These are phyloP conservation scores for Datura wrightii DNA, from an alignment of 257 asterid genomes.

Conservation along the genomic window DNA sequence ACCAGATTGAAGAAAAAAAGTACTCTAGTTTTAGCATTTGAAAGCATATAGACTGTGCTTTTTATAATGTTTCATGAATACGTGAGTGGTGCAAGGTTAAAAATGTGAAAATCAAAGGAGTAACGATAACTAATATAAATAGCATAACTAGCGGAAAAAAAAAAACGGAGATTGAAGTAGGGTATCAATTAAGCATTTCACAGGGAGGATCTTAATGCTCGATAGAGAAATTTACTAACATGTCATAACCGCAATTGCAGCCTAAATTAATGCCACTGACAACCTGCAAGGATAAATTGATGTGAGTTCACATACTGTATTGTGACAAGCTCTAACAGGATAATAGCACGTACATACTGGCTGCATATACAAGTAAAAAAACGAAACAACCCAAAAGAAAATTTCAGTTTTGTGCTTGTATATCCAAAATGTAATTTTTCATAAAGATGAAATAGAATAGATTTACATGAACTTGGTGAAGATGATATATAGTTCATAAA, in stretches of 20 bases:
- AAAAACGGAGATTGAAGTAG: background rate
- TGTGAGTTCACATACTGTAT: background rate
- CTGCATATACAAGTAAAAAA: background rate
- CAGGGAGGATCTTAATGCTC: slow-evolving; percentile 6
- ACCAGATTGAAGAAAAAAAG: background rate
- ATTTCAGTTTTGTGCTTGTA: background rate
- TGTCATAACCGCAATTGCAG: slow-evolving; percentile 80
- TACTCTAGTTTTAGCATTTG: background rate
- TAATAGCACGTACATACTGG: background rate
- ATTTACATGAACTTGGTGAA: background rate
- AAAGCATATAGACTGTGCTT: background rate
- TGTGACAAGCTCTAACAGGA: background rate
- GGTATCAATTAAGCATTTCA: slow-evolving; percentile 13
- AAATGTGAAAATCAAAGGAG: background rate
- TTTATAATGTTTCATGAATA: background rate
- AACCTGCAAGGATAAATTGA: slow-evolving; percentile 60
- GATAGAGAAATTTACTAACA: slow-evolving; percentile 52
- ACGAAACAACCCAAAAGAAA: background rate
- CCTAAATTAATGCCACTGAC: slow-evolving; percentile 90
- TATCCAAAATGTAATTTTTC: background rate
- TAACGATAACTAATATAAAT: background rate
- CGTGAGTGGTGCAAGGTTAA: background rate
- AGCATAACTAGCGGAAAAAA: background rate
- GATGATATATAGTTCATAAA: background rate
- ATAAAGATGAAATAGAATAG: background rate